Evolutionary conservation across 768 basidiomycete species (phyloP).

Genomic region (Mycena epipterygia): DNA sequence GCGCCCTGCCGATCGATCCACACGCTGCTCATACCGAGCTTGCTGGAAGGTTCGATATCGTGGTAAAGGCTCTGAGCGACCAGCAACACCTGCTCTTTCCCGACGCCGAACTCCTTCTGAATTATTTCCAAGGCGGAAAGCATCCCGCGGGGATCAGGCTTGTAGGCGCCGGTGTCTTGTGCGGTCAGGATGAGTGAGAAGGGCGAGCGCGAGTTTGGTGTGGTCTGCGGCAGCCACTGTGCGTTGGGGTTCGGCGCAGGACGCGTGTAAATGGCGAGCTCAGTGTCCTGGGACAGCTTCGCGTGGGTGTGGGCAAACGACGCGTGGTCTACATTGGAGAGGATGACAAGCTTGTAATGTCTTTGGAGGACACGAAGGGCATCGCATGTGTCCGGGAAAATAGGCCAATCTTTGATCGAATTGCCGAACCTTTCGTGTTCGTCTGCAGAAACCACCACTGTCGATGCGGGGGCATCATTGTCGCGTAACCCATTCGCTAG

Average conservation of each 20-base stretch:
- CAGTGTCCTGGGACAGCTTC: constrained; percentile 61
- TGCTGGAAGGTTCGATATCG: constrained; percentile 74
- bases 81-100: constrained; percentile 66
- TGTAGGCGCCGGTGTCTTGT: constrained; percentile 81
- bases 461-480: constrained; percentile 37
- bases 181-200: constrained; percentile 80
- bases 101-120: constrained; percentile 54
- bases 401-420: constrained; percentile 72
- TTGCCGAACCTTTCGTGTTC: constrained; percentile 66
- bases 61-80: constrained; percentile 79
- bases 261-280: constrained; percentile 46
- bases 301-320: constrained; percentile 74
- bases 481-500: constrained; percentile 52
- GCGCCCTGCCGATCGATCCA: constrained; percentile 76
- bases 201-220: constrained; percentile 61
- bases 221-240: constrained; percentile 61
- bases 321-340: constrained; percentile 80
- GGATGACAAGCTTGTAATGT: constrained; percentile 77
- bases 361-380: constrained; percentile 72
- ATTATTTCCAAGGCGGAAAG: constrained; percentile 61
- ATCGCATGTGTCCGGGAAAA: constrained; percentile 75
- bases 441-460: constrained; percentile 30
- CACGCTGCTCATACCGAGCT: constrained; percentile 67
- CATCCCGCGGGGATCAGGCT: constrained; percentile 73
- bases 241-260: constrained; percentile 50